These are phyloP conservation scores for Plenodomus tracheiphilus DNA, from an alignment of 2,329 filamentous ascomycete genomes.

Conservation along the genomic window DNA sequence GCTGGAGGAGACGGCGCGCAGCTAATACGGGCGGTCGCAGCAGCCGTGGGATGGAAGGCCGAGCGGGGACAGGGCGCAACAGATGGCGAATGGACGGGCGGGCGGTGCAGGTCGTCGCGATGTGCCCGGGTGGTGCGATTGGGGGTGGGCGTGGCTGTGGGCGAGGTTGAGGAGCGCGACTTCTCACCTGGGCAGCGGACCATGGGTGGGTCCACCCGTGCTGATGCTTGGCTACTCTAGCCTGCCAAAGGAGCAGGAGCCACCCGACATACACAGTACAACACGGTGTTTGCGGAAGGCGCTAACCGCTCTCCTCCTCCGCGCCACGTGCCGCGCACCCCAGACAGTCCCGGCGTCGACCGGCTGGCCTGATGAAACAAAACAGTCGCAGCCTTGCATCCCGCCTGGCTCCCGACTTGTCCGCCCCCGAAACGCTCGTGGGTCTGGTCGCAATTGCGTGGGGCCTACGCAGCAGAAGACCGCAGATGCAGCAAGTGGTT, in stretches of 20 bases:
- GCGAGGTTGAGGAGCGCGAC: conserved; percentile 13
- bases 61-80: conserved; percentile 31
- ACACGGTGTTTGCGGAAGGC: too few species aligned
- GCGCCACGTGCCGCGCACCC: too few species aligned
- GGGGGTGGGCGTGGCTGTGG: conserved; percentile 5
- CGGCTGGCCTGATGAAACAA: too few species aligned
- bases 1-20: conserved; percentile 29
- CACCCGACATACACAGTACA: too few species aligned
- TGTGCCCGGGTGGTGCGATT: conserved; percentile 11
- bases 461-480: neutral
- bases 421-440: too few species aligned
- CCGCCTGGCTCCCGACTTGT: too few species aligned
- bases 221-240: conserved; percentile 10
- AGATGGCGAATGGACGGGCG: conserved; percentile 16
- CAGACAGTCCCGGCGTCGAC: too few species aligned
- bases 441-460: neutral
- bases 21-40: conserved; percentile 10
- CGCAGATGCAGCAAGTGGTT: neutral
- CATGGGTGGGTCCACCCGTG: conserved; percentile 18
- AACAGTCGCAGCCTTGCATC: too few species aligned
- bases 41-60: conserved; percentile 11
- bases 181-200: conserved; percentile 22
- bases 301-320: too few species aligned
- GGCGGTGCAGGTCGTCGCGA: conserved; percentile 11
- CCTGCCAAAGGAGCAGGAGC: conserved; percentile 5